These are phyloP conservation scores for Sclerotinia glacialis DNA, from an alignment of 2,329 filamentous ascomycete genomes.

Conservation along the genomic window DNA sequence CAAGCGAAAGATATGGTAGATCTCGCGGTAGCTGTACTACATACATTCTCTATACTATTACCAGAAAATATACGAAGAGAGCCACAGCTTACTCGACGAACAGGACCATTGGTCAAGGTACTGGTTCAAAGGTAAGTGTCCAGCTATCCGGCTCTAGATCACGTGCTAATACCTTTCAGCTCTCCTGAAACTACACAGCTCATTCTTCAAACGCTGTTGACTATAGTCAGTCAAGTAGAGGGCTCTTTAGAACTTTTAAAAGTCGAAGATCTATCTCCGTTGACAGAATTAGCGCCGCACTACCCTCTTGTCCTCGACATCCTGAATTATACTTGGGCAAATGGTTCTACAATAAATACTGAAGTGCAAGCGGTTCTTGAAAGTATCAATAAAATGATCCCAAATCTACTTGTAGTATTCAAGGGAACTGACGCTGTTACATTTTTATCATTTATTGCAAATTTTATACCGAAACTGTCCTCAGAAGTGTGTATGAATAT, in stretches of 20 bases:
- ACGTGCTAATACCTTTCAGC: slow-evolving; percentile 40
- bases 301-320: slow-evolving; percentile 55
- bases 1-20: slow-evolving; percentile 60
- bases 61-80: slow-evolving; percentile 48
- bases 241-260: slow-evolving; percentile 51
- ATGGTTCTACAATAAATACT: slow-evolving; percentile 41
- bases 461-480: slow-evolving; percentile 50
- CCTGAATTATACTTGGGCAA: slow-evolving; percentile 56
- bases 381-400: slow-evolving; percentile 50
- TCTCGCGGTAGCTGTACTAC: slow-evolving; percentile 60
- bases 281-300: slow-evolving; percentile 56
- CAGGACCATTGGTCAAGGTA: slow-evolving; percentile 52
- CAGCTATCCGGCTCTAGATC: slow-evolving; percentile 1
- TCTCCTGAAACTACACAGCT: slow-evolving; percentile 51
- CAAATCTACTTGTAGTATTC: slow-evolving; percentile 52
- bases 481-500: slow-evolving; percentile 44
- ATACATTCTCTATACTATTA: slow-evolving; percentile 59
- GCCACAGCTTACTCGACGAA: slow-evolving; percentile 50
- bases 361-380: slow-evolving; percentile 39
- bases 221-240: slow-evolving; percentile 51
- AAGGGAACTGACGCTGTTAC: slow-evolving; percentile 59
- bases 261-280: slow-evolving; percentile 51
- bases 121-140: slow-evolving; percentile 52
- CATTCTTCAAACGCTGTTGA: slow-evolving; percentile 56
- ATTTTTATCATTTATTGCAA: slow-evolving; percentile 55